These are phyloP conservation scores for Leptographium procerum DNA, from an alignment of 2,329 filamentous ascomycete genomes.

Conservation along the genomic window DNA sequence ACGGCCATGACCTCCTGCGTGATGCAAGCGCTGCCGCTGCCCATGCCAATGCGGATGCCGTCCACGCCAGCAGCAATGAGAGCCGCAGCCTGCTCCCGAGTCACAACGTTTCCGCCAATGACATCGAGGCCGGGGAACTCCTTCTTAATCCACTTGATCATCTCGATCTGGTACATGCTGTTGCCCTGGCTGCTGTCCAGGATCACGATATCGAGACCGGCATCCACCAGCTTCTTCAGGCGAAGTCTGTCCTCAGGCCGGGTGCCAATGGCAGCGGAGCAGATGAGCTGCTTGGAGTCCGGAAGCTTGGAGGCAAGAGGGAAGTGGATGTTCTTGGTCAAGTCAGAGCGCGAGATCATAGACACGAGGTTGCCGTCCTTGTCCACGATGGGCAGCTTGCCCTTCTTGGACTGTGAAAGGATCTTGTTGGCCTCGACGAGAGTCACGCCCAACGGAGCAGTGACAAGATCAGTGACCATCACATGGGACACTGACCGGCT, in stretches of 20 bases:
- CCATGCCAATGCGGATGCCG: constrained; percentile 97
- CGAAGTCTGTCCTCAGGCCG: constrained; percentile 84
- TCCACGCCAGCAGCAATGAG: constrained; percentile 92
- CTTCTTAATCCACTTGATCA: constrained; percentile 92
- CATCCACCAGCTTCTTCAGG: constrained; percentile 79
- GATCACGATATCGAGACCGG: constrained; percentile 88
- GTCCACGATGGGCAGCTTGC: constrained; percentile 91
- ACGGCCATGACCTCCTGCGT: constrained; percentile 99
- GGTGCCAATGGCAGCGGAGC: constrained; percentile 90
- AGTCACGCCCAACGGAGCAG: constrained; percentile 70
- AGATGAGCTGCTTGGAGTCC: constrained; percentile 94
- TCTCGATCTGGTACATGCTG: constrained; percentile 96
- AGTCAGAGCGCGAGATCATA: constrained; percentile 83
- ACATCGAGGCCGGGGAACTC: constrained; percentile 81
- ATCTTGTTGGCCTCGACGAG: constrained; percentile 86
- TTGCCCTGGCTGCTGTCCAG: constrained; percentile 96
- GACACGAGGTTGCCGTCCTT: constrained; percentile 75
- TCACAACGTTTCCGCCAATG: constrained; percentile 97
- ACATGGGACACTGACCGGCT: constrained; percentile 68
- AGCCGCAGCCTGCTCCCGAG: constrained; percentile 84
- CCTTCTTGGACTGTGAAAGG: constrained; percentile 92
- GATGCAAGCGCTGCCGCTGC: constrained; percentile 94
- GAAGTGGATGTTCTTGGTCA: constrained; percentile 98
- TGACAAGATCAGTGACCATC: constrained; percentile 96
- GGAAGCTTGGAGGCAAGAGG: constrained; percentile 92